These are phyloP conservation scores for Nannochloropsis salina DNA, from an alignment of 108 stramenopile genomes.

Conservation along the genomic window DNA sequence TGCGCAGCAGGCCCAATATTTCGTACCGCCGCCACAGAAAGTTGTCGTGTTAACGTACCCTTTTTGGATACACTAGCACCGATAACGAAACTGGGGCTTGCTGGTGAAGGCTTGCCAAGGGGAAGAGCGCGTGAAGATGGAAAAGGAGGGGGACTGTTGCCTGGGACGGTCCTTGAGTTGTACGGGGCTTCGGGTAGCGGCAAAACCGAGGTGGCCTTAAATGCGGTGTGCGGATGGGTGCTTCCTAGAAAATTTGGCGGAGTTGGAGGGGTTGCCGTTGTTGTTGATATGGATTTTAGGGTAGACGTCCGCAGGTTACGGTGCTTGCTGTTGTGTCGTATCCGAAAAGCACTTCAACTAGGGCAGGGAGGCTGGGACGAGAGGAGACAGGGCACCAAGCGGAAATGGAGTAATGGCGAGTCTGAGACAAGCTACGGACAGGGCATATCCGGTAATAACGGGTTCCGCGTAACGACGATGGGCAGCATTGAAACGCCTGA, in stretches of 20 bases:
- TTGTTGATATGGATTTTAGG: not conserved
- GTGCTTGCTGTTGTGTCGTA: not conserved
- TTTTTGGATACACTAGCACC: not conserved
- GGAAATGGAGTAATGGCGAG: too few relatives aligned
- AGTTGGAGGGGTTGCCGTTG: constrained; percentile 1
- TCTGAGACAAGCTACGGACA: not conserved
- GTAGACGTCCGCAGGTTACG: not conserved
- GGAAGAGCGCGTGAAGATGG: not conserved
- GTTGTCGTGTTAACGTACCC: not conserved
- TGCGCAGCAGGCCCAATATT: not conserved
- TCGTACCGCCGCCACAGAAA: not conserved
- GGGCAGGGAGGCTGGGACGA: not conserved
- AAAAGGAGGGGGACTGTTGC: constrained; percentile 11
- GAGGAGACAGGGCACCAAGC: too few relatives aligned
- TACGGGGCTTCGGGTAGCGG: not conserved
- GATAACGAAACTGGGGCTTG: not conserved
- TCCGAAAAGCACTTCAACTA: not conserved
- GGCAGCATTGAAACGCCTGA: not conserved
- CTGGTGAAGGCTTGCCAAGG: not conserved
- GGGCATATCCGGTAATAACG: not conserved
- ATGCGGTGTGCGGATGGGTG: constrained; percentile 1
- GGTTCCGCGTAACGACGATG: not conserved
- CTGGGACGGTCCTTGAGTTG: not conserved
- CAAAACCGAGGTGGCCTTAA: not conserved
- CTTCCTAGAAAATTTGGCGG: not conserved